These are phyloP conservation scores for Penicillium silybi DNA, from an alignment of 495 filamentous ascomycete species.

Conservation along the genomic window DNA sequence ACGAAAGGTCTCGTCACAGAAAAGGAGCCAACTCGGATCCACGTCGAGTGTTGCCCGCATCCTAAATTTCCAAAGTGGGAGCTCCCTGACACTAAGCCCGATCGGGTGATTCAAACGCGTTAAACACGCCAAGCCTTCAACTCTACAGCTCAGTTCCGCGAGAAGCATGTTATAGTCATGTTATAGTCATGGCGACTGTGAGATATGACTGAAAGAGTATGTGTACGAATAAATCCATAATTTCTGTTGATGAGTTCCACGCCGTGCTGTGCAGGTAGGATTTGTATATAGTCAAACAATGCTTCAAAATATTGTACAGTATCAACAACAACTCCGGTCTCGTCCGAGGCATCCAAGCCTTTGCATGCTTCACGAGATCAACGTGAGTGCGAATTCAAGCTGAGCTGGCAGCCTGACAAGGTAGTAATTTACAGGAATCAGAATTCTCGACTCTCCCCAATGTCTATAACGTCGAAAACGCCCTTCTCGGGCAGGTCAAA, in stretches of 20 bases:
- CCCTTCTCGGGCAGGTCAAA: slow-evolving; percentile 69
- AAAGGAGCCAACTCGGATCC: slow-evolving; percentile 24
- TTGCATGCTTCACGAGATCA: neutral
- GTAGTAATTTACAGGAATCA: slow-evolving; percentile 11
- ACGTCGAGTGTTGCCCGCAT: slow-evolving; percentile 28
- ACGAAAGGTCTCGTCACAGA: slow-evolving; percentile 12
- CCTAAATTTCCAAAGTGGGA: slow-evolving; percentile 40
- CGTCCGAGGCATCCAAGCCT: neutral
- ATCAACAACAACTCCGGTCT: neutral
- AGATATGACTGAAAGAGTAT: neutral
- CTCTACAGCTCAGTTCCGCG: neutral
- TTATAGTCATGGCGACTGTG: neutral
- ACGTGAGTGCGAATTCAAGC: no score
- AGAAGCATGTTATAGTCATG: neutral
- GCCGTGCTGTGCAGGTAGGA: no score
- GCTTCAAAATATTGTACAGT: neutral
- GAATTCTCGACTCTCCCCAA: slow-evolving; percentile 83
- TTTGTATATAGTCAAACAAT: neutral
- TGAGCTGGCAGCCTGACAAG: neutral
- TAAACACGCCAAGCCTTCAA: slow-evolving; percentile 13
- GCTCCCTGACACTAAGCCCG: slow-evolving; percentile 27
- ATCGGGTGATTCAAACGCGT: slow-evolving; percentile 21
- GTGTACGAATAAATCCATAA: no score
- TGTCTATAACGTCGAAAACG: slow-evolving; percentile 82
- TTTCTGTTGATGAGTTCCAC: no score